These are phyloP conservation scores for Suhomyces tanzawaensis DNA, from an alignment of 805 yeast species.

Conservation along the genomic window DNA sequence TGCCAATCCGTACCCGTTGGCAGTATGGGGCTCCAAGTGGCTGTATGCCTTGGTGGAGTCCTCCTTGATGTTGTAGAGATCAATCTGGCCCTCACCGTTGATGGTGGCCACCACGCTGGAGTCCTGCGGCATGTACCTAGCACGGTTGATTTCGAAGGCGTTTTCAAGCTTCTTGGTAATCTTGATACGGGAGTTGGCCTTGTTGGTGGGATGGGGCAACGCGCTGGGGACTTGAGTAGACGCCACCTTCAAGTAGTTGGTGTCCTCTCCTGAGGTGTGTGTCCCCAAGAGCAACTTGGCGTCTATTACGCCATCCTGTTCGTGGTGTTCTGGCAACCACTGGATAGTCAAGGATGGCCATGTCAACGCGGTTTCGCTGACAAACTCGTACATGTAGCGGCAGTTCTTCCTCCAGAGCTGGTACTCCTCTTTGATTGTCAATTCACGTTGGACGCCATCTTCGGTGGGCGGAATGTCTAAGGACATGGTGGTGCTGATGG, in stretches of 20 bases:
- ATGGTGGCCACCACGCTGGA: conserved; percentile 59
- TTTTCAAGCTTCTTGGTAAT: conserved; percentile 61
- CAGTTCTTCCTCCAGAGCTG: conserved; percentile 80
- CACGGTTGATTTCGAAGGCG: conserved; percentile 67
- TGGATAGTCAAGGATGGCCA: conserved; percentile 84
- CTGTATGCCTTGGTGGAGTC: conserved; percentile 23
- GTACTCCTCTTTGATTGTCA: conserved; percentile 62
- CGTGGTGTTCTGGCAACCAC: conserved; percentile 57
- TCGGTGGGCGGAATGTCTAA: neutral
- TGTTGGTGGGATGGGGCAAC: conserved; percentile 16
- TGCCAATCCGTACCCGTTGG: conserved; percentile 72
- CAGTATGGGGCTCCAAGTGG: conserved; percentile 51
- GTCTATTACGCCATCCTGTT: conserved; percentile 29
- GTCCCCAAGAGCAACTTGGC: conserved; percentile 66
- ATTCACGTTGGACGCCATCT: conserved; percentile 28
- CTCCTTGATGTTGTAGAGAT: conserved; percentile 44
- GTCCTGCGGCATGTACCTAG: conserved; percentile 66
- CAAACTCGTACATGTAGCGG: conserved; percentile 78
- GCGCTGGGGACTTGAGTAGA: conserved; percentile 55
- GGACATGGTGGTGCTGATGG: neutral
- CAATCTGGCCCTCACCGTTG: conserved; percentile 62
- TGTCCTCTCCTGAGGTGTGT: conserved; percentile 69
- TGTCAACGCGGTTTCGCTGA: conserved; percentile 71
- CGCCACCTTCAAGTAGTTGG: conserved; percentile 64
- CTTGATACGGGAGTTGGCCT: conserved; percentile 54